phyloP scores from a whole-genome alignment of 2,329 filamentous ascomycete species.

The Pseudopyrenochaeta lycopersici region DNA sequence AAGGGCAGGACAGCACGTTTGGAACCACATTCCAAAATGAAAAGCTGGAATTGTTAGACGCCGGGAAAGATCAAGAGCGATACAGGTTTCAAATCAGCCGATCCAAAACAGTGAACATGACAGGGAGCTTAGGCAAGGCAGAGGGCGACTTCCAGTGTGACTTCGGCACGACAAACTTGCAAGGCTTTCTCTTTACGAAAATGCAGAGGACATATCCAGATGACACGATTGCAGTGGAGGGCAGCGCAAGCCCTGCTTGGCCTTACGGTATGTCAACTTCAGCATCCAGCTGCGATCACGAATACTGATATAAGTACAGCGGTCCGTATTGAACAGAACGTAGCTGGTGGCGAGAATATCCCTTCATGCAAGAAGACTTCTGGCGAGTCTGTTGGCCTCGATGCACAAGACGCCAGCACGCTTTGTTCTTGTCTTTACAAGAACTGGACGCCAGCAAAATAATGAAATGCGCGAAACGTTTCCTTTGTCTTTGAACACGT shows the following conservation, averaged over 20 bases:
- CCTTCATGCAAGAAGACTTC: slow-evolving; percentile 63
- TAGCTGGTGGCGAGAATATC: slow-evolving; percentile 57
- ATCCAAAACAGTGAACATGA: slow-evolving; percentile 63
- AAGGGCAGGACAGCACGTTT: slow-evolving; percentile 61
- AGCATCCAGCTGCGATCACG: no score
- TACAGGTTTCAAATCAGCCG: slow-evolving; percentile 66
- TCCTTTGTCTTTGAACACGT: no score
- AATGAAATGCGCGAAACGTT: background rate
- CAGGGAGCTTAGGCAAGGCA: slow-evolving; percentile 52
- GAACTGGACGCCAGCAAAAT: slow-evolving; percentile 46
- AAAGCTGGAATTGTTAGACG: slow-evolving; percentile 60
- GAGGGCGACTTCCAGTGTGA: slow-evolving; percentile 64
- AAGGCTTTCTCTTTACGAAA: slow-evolving; percentile 69
- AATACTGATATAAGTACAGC: slow-evolving; percentile 42
- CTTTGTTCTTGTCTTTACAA: slow-evolving; percentile 59
- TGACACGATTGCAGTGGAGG: slow-evolving; percentile 29
- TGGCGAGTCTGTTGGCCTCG: slow-evolving; percentile 46
- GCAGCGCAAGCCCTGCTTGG: slow-evolving; percentile 44
- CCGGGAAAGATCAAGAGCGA: slow-evolving; percentile 60
- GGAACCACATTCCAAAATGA: slow-evolving; percentile 64
- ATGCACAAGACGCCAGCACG: slow-evolving; percentile 42
- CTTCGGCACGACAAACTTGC: slow-evolving; percentile 65
- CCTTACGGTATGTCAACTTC: slow-evolving; percentile 40
- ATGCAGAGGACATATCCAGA: slow-evolving; percentile 53
- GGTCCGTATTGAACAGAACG: slow-evolving; percentile 64